These are phyloP conservation scores for Polytolypa hystricis DNA, from an alignment of 2,329 filamentous ascomycete genomes.

Conservation along the genomic window DNA sequence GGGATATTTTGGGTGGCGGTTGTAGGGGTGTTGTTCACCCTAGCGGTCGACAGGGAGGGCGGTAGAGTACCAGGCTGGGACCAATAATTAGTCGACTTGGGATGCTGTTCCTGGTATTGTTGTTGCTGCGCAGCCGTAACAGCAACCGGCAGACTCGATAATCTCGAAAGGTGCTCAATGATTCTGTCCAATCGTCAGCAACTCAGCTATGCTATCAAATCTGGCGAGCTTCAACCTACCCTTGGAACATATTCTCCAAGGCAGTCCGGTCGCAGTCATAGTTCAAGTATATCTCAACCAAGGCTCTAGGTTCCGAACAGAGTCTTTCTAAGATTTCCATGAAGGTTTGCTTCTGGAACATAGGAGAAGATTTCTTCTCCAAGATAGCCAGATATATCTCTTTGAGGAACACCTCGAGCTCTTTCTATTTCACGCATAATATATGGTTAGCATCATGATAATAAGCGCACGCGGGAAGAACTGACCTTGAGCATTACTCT, in stretches of 20 bases:
- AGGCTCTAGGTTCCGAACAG: conserved; percentile 70
- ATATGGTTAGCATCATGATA: conserved; percentile 1
- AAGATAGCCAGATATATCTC: conserved; percentile 92
- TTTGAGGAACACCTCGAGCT: conserved; percentile 94
- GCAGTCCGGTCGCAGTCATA: conserved; percentile 92
- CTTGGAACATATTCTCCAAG: conserved; percentile 93
- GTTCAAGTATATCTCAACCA: conserved; percentile 94
- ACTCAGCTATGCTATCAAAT: conserved; percentile 6
- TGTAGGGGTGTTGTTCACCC: conserved; percentile 47
- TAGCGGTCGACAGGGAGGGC: conserved; percentile 71
- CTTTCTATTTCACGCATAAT: conserved; percentile 50
- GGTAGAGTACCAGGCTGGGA: conserved; percentile 75
- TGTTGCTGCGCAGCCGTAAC: conserved; percentile 72
- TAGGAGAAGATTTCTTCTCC: conserved; percentile 73
- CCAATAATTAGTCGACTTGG: conserved; percentile 60
- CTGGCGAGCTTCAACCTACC: conserved; percentile 21
- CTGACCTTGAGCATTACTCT: conserved; percentile 80
- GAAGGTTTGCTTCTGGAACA: conserved; percentile 87
- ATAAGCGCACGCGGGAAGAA: conserved; percentile 7
- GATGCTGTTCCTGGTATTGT: conserved; percentile 66
- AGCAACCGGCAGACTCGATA: conserved; percentile 66
- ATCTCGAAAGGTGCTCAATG: conserved; percentile 83
- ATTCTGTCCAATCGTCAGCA: conserved; percentile 40
- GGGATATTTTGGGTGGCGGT: conserved; percentile 55
- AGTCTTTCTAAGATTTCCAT: conserved; percentile 75